Evolutionary conservation across 371 early-diverging fungal species (phyloP), one percentile per base, ranked within the genome.

Genomic region (Fennellomyces sp.): DNA sequence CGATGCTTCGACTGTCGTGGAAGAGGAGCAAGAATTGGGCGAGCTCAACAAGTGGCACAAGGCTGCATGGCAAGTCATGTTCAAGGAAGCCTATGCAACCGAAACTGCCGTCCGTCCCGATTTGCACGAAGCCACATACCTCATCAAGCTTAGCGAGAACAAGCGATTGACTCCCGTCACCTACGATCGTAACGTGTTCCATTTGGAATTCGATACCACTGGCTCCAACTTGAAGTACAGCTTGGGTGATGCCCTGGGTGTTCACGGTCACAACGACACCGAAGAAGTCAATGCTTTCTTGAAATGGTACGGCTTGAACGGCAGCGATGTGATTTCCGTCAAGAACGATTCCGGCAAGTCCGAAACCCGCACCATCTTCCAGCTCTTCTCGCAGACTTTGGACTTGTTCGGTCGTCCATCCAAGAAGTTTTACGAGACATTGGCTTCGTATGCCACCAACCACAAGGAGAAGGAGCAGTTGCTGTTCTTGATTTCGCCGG

Each of bases 101-200:
- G 63, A 82, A 49, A 54, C 78, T 19, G 66, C 64, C 0, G 66
- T 89, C 25, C 84, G 91, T 19, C 88, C 93, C 4, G 92, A 91
- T 57, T 59, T 87, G 13, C 78, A 80, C 30, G 88, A 83, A 31
- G 70, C 78, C 30, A 84, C 86, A 3, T 90, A 80, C 67, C 63
- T 81, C 12, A 85, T 95, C 58, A 83, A 72, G 65, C 85, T 94
- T 21, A 78, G 87, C 15, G 89, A 91, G 58, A 88, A 91, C 80
- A 76, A 82, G 42, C 90, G 95, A 21, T 76, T 96, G 66, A 96
- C 97, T 2, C 95, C 97, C 3, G 69, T 73, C 4, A 65, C 77
- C 25, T 96, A 96, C 74, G 95, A 95, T 63, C 93, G 97, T 64
- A 93, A 95, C 68, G 91, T 96, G 12, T 94, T 97, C 89, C 97